phyloP scores from a whole-genome alignment of 208 protist genomes.

The Crithidia brevicula region DNA sequence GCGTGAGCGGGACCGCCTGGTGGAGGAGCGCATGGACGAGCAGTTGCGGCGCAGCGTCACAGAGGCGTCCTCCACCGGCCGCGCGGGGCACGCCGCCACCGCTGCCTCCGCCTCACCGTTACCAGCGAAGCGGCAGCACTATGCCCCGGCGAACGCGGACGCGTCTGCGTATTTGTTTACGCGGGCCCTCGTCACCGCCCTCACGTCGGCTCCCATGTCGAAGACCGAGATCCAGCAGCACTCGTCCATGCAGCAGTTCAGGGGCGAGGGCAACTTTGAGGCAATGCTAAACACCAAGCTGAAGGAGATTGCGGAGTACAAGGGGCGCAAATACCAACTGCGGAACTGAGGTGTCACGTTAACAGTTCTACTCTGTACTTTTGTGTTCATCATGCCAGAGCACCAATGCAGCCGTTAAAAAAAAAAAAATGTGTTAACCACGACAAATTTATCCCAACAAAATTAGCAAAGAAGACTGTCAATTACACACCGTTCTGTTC shows the following conservation, averaged over 20 bases:
- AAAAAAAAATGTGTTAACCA: too few species aligned
- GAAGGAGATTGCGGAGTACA: conserved; percentile 57
- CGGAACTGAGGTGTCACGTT: conserved; percentile 30
- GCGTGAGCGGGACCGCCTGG: conserved; percentile 43
- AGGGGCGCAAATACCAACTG: conserved; percentile 65
- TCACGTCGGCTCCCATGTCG: conserved; percentile 44
- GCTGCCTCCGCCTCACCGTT: too few species aligned
- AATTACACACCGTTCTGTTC: too few species aligned
- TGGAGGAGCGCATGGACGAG: conserved; percentile 32
- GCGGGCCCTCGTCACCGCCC: conserved; percentile 46
- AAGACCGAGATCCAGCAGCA: conserved; percentile 44
- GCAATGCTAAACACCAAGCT: conserved; percentile 57
- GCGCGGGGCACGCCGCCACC: too few species aligned
- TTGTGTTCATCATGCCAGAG: background rate
- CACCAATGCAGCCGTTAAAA: too few species aligned
- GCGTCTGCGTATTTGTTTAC: conserved; percentile 38
- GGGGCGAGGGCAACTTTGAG: conserved; percentile 48
- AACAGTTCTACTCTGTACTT: background rate
- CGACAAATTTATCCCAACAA: too few species aligned
- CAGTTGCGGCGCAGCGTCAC: conserved; percentile 18
- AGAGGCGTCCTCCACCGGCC: background rate
- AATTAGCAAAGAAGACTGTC: too few species aligned
- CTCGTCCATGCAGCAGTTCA: conserved; percentile 40
- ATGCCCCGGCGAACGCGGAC: background rate
- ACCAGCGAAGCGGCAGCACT: conserved; percentile 28